Evolutionary conservation across 352 stramenopile species (phyloP).

Genomic region (Ophiocytium majus): DNA sequence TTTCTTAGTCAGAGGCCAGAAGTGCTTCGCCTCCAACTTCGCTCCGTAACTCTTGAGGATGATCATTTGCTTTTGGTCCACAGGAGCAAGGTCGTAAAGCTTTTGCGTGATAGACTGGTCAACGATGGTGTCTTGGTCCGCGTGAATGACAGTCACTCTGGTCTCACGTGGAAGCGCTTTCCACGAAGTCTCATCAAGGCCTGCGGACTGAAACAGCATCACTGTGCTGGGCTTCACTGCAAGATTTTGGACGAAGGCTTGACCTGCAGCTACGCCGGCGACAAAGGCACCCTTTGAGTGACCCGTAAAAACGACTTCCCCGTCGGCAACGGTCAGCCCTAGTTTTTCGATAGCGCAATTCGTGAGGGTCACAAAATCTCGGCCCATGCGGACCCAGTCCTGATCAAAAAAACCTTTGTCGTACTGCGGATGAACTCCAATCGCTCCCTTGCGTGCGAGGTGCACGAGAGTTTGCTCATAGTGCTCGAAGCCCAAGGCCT

Average conservation of each 20-base stretch:
- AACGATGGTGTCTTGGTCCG: constrained; percentile 4
- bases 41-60: not conserved
- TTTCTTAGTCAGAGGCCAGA: constrained; percentile 9
- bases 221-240: not conserved
- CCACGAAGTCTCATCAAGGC: not conserved
- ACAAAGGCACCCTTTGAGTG: constrained; percentile 2
- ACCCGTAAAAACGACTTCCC: not conserved
- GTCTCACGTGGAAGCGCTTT: not conserved
- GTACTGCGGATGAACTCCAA: not conserved
- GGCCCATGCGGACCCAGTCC: constrained; percentile 4
- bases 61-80: not conserved
- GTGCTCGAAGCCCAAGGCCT: not conserved
- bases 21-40: not conserved
- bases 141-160: not conserved
- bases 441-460: not conserved
- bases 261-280: not conserved
- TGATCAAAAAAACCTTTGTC: constrained; percentile 17
- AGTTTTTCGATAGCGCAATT: not conserved
- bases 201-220: not conserved
- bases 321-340: not conserved
- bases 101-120: not conserved
- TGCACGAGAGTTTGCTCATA: not conserved
- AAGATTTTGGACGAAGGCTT: not conserved
- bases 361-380: not conserved
- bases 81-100: not conserved